Evolutionary conservation across 257 asterid genomes (phyloP), one percentile per base, ranked within the genome.

Genomic region (Solanum chilense): DNA sequence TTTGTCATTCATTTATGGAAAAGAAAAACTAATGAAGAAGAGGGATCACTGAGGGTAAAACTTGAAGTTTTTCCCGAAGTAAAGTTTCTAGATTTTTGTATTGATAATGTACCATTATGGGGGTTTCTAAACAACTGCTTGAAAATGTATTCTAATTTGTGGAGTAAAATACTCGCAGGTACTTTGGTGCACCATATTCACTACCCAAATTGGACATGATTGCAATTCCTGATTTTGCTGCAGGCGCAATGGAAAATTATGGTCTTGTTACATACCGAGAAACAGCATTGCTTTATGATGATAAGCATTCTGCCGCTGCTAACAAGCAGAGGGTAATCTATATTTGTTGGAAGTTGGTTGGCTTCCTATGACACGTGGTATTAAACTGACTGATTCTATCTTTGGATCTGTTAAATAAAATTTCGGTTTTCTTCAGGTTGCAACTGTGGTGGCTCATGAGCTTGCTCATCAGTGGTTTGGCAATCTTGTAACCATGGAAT

Each of bases 391-490:
- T 47, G 83, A 47, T 80, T 66, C 25, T 41, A 39, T 84, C 39
- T 66, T 56, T 84, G 78, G 87, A 84, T 58, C 29, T 69, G 68
- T 25, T 29, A 31, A 71, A 71, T n/a, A 49, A 85, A 52, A 47
- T 2, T 87, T 86, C 37, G 89, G 75, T 87, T 82, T 62, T 82
- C 84, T 86, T 87, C 92, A 95, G 99, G 99, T 96, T 92, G 95
- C 98, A 27, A 92, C 91, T 80, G 98, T 95, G 87, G 99, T 96
- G 85, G 98, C 98, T 88, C 99, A 96, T 91, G 99, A 96, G 91
- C 95, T 96, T 83, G 99, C 98, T 76, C 99, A 95, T 88, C 98
- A 96, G 93, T 96, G 99, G 99, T 95, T 96, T 91, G 99, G 99
- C 85, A 96, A 96, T 94, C 99, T 96, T 78, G 98, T 96, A 85